phyloP scores from a whole-genome alignment of 306 rosid species.

The Lupinus albus region DNA sequence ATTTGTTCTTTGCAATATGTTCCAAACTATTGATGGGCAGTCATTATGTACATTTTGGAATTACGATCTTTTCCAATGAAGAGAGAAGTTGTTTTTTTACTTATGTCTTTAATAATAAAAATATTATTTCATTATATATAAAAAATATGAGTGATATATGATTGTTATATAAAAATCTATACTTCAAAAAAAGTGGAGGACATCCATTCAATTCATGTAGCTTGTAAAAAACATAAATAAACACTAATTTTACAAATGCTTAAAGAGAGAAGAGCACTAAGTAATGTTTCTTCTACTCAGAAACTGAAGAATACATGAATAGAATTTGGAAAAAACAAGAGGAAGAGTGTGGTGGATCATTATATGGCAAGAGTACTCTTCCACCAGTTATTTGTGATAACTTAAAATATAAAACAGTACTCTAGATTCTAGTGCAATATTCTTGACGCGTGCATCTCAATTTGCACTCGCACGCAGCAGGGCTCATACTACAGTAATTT shows the following conservation, averaged over 20 bases:
- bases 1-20: too few relatives aligned
- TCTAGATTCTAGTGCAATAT: slow-evolving; percentile 25
- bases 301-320: slow-evolving; percentile 18
- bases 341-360: slow-evolving; percentile 4
- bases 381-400: slow-evolving; percentile 3
- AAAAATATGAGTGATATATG: too few relatives aligned
- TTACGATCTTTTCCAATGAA: too few relatives aligned
- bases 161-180: too few relatives aligned
- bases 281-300: background rate
- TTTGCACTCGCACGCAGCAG: background rate
- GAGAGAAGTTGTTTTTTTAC: too few relatives aligned
- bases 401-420: slow-evolving; percentile 8
- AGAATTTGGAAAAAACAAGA: background rate
- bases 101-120: too few relatives aligned
- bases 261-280: background rate
- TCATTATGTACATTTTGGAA: too few relatives aligned
- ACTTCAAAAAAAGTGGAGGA: too few relatives aligned
- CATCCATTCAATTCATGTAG: too few relatives aligned
- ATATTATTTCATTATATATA: too few relatives aligned
- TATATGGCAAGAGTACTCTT: background rate
- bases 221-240: too few relatives aligned
- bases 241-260: background rate
- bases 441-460: slow-evolving; percentile 35
- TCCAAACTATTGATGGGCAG: too few relatives aligned
- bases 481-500: slow-evolving; percentile 8